Evolutionary conservation across 257 asterid genomes (phyloP), one percentile per base, ranked within the genome.

Genomic region (Nicotiana tomentosiformis): DNA sequence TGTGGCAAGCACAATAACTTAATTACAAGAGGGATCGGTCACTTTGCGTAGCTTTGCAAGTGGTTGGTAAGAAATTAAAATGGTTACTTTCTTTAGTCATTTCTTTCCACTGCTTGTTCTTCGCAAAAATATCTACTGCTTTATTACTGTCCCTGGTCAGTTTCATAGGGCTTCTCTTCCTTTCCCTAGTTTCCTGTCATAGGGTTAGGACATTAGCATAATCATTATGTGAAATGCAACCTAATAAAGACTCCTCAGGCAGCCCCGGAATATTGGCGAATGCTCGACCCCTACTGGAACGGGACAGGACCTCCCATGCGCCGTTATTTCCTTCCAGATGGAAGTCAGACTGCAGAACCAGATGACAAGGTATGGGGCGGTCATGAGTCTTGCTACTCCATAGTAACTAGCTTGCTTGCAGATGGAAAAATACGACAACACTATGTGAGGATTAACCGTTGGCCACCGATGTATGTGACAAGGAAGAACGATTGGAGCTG

Each of bases 301-400:
- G 95, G 94, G 18, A 77, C 66, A 1, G 97, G 94, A 5, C 14
- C 79, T 16, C 86, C 83, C 0, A 83, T 93, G 95, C 91, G 89
- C 10, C 92, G 97, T 4, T 89, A 88, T 89, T 95, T 95, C 91
- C 97, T 89, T 82, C 91, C 80, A 1, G 99, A 95, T 77, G 99
- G 98, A 51, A 95, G 93, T 91, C 86, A 92, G 74, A 89, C 91
- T 3, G 97, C 95, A 0, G 98, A 90, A 68, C 79, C 87, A 7
- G 90, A 79, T 39, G 98, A 95, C 88, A 46, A 26, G 80, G 93
- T 91, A 35, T 95, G 98, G 98, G 98, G 98, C 3, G 98, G 98
- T 56, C 98, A 95, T 16, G 98, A 95, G 79, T 90, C 95, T 6
- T 90, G 97, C 46, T 93, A 86, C 89, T 90, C 92, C 58, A 81